Base-by-base conservation (phyloP, 768 basidiomycete genomes). In the Rhizopogon vesiculosus region DNA sequence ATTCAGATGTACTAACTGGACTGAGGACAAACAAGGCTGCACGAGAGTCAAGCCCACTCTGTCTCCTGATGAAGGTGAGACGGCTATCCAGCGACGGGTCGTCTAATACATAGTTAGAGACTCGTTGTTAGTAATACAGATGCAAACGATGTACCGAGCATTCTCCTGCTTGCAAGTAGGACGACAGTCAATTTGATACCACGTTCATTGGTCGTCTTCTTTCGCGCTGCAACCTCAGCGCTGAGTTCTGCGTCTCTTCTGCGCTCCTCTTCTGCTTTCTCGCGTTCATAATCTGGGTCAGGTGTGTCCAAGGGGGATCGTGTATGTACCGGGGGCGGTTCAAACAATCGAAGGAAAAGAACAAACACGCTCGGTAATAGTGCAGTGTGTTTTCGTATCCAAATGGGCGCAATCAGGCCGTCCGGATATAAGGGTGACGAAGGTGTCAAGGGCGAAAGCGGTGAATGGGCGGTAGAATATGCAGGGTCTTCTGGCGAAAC, bases 131-230 rank as follows among this genome's bases (percentile, higher is more conserved):
- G 6, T 51, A 9, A 40, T 13, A 51, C 15, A 29, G 7, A 12
- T 52, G 39, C 31, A 38, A 51, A 42, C 31, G 25, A 74, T 83
- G 53, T 59, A 94, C 93, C 93, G 58, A 99, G 76, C 80, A 96
- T 83, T 50, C 79, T 81, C 56, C 94, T 78, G 59, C 85, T 92
- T n/a, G 94, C 92, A 72, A 98, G 80, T 25, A 98, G 77, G 3
- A 98, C 94, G 10, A 95, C 92, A 0, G 96, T 97, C 42, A 99
- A 78, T 72, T 98, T 98, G 62, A 98, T 89, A 5, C 88, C 87
- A 56, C 93, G 80, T 62, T 98, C 96, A 57, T 79, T 84, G 13
- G 88, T 86, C 40, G 74, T 74, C 67, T 86, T 89, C 74, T 96
- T 93, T 59, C 93, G 74, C 33, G 81, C 76, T 2, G 87, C 83